Percentiles rank a stretch among this genome's conserved stretches.
Evolutionary conservation across 352 stramenopile species (phyloP).

Genomic region (Peronospora destructor): DNA sequence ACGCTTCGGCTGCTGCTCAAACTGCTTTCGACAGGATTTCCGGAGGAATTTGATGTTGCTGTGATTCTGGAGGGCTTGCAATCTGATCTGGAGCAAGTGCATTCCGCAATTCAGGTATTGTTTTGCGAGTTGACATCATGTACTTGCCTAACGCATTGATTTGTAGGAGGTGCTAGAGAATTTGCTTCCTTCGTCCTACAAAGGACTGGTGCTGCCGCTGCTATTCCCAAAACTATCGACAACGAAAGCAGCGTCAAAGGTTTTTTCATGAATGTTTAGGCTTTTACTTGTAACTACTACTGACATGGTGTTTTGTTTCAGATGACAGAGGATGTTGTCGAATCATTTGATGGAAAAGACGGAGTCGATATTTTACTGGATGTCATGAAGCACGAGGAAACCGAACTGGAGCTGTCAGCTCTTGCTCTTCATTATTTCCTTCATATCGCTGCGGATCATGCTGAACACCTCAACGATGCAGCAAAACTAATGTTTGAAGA

Average conservation of each 20-base stretch:
- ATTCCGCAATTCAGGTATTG: constrained; percentile 64
- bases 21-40: constrained; percentile 71
- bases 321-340: constrained; percentile 52
- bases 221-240: constrained; percentile 54
- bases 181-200: constrained; percentile 62
- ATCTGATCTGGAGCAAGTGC: constrained; percentile 64
- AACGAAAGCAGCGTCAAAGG: constrained; percentile 55
- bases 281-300: not conserved
- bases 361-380: constrained; percentile 63
- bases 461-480: constrained; percentile 28
- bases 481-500: constrained; percentile 41
- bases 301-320: constrained; percentile 20
- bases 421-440: constrained; percentile 80
- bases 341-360: constrained; percentile 39
- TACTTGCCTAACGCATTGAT: constrained; percentile 4
- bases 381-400: constrained; percentile 57
- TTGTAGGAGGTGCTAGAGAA: constrained; percentile 75
- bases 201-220: constrained; percentile 62
- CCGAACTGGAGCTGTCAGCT: constrained; percentile 57
- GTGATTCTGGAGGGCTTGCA: constrained; percentile 77
- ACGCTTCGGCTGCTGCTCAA: constrained; percentile 69
- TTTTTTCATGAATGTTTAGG: constrained; percentile 6
- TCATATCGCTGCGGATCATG: constrained; percentile 60
- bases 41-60: constrained; percentile 72
- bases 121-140: not conserved